Conservation (phyloP, 2,329 filamentous ascomycete genomes). For the Hortaea werneckii region DNA sequence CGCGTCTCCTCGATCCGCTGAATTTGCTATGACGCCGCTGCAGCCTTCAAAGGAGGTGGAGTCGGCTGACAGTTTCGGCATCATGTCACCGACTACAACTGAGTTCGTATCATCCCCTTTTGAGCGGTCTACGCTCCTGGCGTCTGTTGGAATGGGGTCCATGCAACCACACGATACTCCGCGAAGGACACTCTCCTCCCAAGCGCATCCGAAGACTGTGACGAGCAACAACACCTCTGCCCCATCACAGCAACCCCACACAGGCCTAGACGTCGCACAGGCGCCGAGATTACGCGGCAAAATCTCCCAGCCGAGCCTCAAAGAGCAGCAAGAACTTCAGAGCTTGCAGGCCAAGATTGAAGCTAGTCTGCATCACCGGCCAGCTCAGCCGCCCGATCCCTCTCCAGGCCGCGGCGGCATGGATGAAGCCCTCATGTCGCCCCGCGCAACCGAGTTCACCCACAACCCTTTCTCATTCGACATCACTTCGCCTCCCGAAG, state of each 20-base stretch:
- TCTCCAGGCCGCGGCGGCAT: not conserved
- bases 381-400: not conserved
- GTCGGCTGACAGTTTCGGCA: constrained; percentile 27
- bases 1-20: constrained; percentile 30
- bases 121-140: constrained; percentile 25
- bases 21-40: constrained; percentile 27
- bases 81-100: constrained; percentile 31
- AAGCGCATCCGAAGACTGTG: constrained; percentile 4
- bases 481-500: constrained; percentile 15
- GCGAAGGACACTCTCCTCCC: constrained; percentile 13
- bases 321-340: constrained; percentile 24
- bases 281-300: constrained; percentile 17
- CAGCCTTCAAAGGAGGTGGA: constrained; percentile 22
- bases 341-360: constrained; percentile 23
- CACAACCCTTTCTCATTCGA: constrained; percentile 50
- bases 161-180: constrained; percentile 16
- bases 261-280: not conserved
- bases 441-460: constrained; percentile 62
- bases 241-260: not conserved
- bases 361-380: constrained; percentile 13
- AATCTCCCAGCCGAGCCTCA: constrained; percentile 24
- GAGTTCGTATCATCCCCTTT: constrained; percentile 30
- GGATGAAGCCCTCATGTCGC: constrained; percentile 54
- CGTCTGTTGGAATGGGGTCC: constrained; percentile 27
- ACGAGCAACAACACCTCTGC: not conserved